Conservation (phyloP, 768 basidiomycete genomes). For the Hericium erinaceus region DNA sequence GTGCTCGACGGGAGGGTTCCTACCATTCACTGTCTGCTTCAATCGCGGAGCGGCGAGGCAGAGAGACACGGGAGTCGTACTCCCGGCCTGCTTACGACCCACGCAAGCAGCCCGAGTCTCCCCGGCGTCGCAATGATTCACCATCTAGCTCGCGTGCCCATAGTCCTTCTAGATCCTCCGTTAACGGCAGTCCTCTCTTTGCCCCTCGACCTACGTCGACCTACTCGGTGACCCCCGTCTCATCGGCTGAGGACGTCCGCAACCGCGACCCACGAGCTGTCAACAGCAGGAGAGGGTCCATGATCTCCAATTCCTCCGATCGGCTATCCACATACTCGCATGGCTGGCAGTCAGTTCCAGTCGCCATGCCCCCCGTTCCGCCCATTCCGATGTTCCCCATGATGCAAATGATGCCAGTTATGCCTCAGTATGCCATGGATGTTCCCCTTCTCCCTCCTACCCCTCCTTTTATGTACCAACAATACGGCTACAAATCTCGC, state of each 20-base stretch:
- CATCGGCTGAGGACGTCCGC: constrained; percentile 10
- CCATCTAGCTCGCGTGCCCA: constrained; percentile 6
- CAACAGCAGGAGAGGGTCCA: constrained; percentile 5
- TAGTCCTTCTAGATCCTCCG: constrained; percentile 3
- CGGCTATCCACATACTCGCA: not conserved
- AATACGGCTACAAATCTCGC: constrained; percentile 2
- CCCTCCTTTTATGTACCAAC: constrained; percentile 15
- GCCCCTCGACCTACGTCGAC: constrained; percentile 5
- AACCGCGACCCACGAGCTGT: not conserved
- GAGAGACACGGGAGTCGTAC: constrained; percentile 7
- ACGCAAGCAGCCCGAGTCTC: constrained; percentile 5
- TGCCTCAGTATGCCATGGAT: constrained; percentile 12
- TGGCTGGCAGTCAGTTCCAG: constrained; percentile 5
- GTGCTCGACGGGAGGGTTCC: constrained; percentile 7
- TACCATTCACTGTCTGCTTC: constrained; percentile 1
- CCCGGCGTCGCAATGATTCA: not conserved
- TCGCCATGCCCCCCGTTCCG: constrained; percentile 1
- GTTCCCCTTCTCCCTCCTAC: constrained; percentile 16
- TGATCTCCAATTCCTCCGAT: constrained; percentile 5
- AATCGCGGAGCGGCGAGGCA: constrained; percentile 7
- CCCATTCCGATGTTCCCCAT: not conserved
- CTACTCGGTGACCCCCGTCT: constrained; percentile 1
- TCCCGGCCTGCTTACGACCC: constrained; percentile 10
- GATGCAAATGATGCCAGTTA: constrained; percentile 9
- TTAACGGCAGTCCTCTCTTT: not conserved